Base-by-base conservation (phyloP, 2,329 filamentous ascomycete species). In the Monosporascus sp. region DNA sequence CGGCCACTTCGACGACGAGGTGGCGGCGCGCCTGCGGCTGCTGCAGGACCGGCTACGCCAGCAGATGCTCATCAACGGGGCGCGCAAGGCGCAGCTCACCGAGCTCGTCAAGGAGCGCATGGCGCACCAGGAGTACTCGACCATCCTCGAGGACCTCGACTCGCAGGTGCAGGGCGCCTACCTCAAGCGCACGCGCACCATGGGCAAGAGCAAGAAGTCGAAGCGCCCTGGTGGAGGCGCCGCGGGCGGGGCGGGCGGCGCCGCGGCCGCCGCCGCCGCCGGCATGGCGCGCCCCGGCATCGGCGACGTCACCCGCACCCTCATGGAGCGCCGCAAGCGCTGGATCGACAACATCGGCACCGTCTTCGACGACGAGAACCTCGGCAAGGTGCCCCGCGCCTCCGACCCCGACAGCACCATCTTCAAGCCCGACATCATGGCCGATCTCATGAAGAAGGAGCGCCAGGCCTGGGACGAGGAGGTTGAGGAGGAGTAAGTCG, bases 91-190 rank as follows among this genome's bases (percentile, higher is more conserved):
- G 7, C 84, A 92, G 2, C 78, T 99, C 11, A 85, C 90, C 1
- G 92, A 97, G 38, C 80, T 97, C 28, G 90, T 94, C 7, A 88
- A 91, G 63, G 92, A 96, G 68, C 86, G 91, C 60, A 93, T 99
- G 84, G 94, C 94, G 0, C 87, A 94, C 73, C 94, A 99, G 68
- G 94, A 99, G 69, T 99, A 96, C 75, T 88, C 87, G 69, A 97
- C 91, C 52, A 99, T 99, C 63, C 87, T 95, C 49, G 94, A 99
- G 68, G 94, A 99, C 69, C 85, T 99, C 22, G 94, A 99, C 75
- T 85, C 86, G 43, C 94, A 97, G 68, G 91, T 97, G 43, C 92
- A 97, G 67, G 87, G 90, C 50, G 93, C 94, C 3, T 99, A 97
- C 67, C 85, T 96, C 45, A 99, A 99, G 75, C 88, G 94, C 24